Conservation (phyloP, 148 eudicot genomes). For the Camellia sinensis region DNA sequence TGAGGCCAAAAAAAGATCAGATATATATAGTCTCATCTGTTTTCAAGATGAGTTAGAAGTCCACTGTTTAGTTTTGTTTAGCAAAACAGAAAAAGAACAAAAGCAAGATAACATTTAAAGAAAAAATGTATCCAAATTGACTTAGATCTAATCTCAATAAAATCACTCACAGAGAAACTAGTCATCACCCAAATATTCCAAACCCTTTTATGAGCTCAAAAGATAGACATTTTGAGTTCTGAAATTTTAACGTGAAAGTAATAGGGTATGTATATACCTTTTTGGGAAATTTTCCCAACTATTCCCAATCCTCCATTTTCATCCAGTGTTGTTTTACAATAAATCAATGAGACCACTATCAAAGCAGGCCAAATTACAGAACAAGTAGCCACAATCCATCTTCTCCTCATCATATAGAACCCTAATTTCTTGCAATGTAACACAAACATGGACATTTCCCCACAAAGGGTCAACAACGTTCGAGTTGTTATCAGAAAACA, state of each 20-base stretch:
- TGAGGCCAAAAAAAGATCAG: too few relatives aligned
- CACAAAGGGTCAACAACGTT: neutral
- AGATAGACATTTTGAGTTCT: neutral
- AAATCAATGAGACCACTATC: neutral
- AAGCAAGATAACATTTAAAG: too few relatives aligned
- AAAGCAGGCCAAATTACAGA: neutral
- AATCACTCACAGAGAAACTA: neutral
- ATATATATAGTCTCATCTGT: too few relatives aligned
- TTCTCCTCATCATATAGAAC: neutral
- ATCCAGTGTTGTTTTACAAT: neutral
- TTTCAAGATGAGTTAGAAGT: too few relatives aligned
- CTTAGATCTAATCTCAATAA: neutral
- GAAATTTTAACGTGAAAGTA: neutral
- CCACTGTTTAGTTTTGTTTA: too few relatives aligned
- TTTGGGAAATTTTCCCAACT: neutral
- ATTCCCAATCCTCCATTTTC: neutral
- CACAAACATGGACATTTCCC: neutral
- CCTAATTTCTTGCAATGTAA: neutral
- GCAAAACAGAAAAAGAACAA: too few relatives aligned
- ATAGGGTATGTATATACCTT: neutral
- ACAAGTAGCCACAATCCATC: neutral
- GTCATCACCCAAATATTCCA: neutral
- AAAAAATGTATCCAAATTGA: too few relatives aligned
- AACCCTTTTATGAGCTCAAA: neutral
- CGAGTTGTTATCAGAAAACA: neutral